Base-by-base conservation (phyloP, 345 rosid genomes). In the Gossypium sturtianum region DNA sequence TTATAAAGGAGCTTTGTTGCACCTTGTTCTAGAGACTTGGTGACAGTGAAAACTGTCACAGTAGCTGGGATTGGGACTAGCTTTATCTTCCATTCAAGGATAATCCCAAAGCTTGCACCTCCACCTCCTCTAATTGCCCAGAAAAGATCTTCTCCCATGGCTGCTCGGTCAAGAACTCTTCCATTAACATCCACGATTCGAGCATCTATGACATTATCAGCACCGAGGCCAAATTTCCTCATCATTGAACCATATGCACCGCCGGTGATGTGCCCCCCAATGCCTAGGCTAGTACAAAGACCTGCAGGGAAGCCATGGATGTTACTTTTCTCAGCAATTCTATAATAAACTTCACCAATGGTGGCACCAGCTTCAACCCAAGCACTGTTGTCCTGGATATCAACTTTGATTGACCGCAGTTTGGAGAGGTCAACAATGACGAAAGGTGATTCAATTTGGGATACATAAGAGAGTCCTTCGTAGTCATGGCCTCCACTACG, bases 171-270 rank as follows among this genome's bases (percentile, higher is more conserved):
- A 3, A 74, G 70, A 27, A 81, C 51, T 25, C 22, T 59, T 1
- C 81, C 84, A 3, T 63, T 41, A 12, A 29, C 81, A 67, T 77
- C 76, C 1, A 81, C 78, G 1, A 77, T 44, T 16, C 41, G 60
- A 2, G 84, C 84, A 52, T 81, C 81, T 10, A 75, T 58, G 3
- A 81, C 61, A 52, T 81, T 64, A 59, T 81, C 83, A 2, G 54
- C 78, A 6, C 78, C 74, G 0, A 81, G 70, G 0, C 84, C 81
- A 45, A 56, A 77, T 67, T 77, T 81, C 34, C 81, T 58, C 81
- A 77, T 71, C 63, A 59, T 59, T 11, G 63, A 22, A 59, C 63
- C 63, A 59, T 59, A 59, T 59, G 63, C 63, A 59, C 63, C 63
- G 1, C 63, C 63, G 12, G 63, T 59, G 16, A 59, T 59, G 63